Evolutionary conservation across 768 basidiomycete genomes (phyloP), one percentile per base, ranked within the genome.

Genomic region (Suillus variegatus): DNA sequence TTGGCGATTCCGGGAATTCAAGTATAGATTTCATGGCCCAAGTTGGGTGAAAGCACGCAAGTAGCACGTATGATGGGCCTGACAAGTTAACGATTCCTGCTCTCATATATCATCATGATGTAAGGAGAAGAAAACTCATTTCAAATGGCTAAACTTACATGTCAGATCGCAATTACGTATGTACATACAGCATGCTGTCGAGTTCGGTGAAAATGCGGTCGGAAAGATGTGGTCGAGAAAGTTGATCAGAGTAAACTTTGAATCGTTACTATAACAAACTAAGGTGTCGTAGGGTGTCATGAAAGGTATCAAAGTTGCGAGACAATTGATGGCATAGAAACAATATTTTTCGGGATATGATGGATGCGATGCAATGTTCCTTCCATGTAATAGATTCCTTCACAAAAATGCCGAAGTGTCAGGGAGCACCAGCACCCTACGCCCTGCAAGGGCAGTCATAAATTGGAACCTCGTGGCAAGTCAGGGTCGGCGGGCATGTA

Each of bases 351-450:
- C 20, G 20, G 20, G 32, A 55, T 36, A 36, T n/a, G 20, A 20
- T 38, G 35, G 12, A 55, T 36, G 20, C 35, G 54, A 52, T 55
- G 54, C 54, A n/a, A n/a, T 55, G 20, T 55, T 36, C 35, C 20
- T 55, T 20, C 54, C 54, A 36, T n/a, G 32, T n/a, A 55, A 32
- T 35, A 55, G 35, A 36, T 55, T 55, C 20, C 54, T 55, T 36
- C 13, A 75, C 68, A 41, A 75, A 72, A 38, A 69, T 69, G 18
- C 74, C 14, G 65, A 55, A 55, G 36, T 36, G 18, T 69, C 58
- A 55, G 35, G 54, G 54, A 36, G 20, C 54, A 55, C 54, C 36
- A 55, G 54, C 35, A 36, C 54, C 54, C 54, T 55, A 55, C 54
- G 20, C 54, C 54, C 54, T 55, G 35, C 20, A 55, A 55, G 35